Base-by-base conservation (phyloP, 1,284 basidiomycete genomes). In the Hemileia vastatrix region DNA sequence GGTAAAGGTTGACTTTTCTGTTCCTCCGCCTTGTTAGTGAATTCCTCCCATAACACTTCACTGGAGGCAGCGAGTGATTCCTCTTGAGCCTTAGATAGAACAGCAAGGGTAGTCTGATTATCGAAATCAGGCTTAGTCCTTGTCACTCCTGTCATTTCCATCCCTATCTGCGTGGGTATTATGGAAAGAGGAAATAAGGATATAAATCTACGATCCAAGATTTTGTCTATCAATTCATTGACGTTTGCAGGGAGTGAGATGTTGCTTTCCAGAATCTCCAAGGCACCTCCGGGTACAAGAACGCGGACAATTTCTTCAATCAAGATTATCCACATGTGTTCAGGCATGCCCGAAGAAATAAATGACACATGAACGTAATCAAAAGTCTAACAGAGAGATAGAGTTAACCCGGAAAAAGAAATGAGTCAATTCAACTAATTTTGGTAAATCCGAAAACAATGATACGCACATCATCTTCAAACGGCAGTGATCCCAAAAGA, bases 331-430 rank as follows among this genome's bases (percentile, higher is more conserved):
- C 58, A 60, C 36, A 53, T 54, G 11, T 60, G 36, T 40, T 60
- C 58, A 19, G 58, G 58, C 13, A 60, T 32, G 9, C 51, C 58
- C 4, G 50, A 4, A 23, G 50, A 19, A 43, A 60, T 21, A 27
- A 60, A 60, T 9, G 58, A 53, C 18, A 51, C 50, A 36, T 54
- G 50, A 13, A 60, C 58, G n/a, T 60, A 54, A 45, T 60, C 50
- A 53, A 60, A 60, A 11, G 36, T 54, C 51, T 60, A 18, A 1
- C n/a, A 9, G 11, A 43, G 18, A 40, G 27, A 6, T 18, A n/a
- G 4, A 56, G 44, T 11, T 11, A 1, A 9, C 24, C 21, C 6
- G 36, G 13, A 24, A 31, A 19, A 18, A 18, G 3, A 3, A 19
- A 9, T 32, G 5, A 2, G 32, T 36, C n/a, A 2, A 31, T 3